Percentiles rank a stretch among this genome's conserved stretches.
phyloP scores from a whole-genome alignment of 2,329 filamentous ascomycete genomes.

The Colletotrichum euphorbiae region DNA sequence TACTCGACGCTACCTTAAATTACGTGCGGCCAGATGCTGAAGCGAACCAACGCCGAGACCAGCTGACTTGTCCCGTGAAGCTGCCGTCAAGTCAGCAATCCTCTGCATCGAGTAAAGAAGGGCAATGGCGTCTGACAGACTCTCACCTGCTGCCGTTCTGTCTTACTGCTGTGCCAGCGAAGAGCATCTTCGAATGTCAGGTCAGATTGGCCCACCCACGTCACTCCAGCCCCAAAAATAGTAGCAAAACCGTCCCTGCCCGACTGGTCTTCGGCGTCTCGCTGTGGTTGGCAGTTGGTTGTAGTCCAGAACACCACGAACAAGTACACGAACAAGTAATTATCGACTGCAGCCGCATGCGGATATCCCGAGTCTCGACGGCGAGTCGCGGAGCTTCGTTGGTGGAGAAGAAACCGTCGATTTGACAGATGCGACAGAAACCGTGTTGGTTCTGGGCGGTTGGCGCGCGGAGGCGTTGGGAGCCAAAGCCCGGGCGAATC shows the following conservation, averaged over 20 bases:
- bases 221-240: slow-evolving; percentile 32
- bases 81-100: slow-evolving; percentile 8
- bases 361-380: slow-evolving; percentile 9
- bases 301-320: background rate
- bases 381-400: slow-evolving; percentile 8
- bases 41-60: slow-evolving; percentile 1
- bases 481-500: slow-evolving; percentile 6
- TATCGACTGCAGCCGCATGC: slow-evolving; percentile 16
- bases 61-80: slow-evolving; percentile 26
- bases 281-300: slow-evolving; percentile 20
- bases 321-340: background rate
- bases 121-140: slow-evolving; percentile 16
- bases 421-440: background rate
- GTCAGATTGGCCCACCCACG: slow-evolving; percentile 13
- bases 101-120: background rate
- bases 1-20: background rate
- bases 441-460: slow-evolving; percentile 9
- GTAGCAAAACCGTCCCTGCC: slow-evolving; percentile 16
- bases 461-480: background rate
- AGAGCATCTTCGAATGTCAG: slow-evolving; percentile 14
- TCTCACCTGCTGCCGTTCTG: background rate
- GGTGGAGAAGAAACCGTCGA: slow-evolving; percentile 6
- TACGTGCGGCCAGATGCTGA: background rate
- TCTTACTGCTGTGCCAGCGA: slow-evolving; percentile 9
- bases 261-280: slow-evolving; percentile 25